Conservation (phyloP, 1,284 basidiomycete species). For the Ceratobasidium sp. region DNA sequence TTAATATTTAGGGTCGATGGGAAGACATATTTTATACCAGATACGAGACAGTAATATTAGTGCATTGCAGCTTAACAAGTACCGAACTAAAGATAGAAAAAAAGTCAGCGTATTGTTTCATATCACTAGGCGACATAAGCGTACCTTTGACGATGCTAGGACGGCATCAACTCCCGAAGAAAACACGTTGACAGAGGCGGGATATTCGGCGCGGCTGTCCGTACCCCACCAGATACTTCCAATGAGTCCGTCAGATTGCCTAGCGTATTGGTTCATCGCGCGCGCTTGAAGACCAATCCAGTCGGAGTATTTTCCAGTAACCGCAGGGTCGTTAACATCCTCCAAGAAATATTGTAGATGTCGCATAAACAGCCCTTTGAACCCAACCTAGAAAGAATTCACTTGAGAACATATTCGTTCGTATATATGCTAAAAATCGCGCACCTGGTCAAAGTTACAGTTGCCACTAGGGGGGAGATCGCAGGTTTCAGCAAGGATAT, state of each 20-base stretch:
- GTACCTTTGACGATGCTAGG: slow-evolving; percentile 9
- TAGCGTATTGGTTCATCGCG: slow-evolving; percentile 20
- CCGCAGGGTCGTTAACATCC: neutral
- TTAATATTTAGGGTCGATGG: too few relatives aligned
- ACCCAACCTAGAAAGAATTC: neutral
- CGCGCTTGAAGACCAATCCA: slow-evolving; percentile 27
- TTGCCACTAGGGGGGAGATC: slow-evolving; percentile 7
- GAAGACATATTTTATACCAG: too few relatives aligned
- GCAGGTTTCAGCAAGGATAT: slow-evolving; percentile 10
- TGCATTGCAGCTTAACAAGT: slow-evolving; percentile 4
- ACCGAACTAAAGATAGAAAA: neutral
- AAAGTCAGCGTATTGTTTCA: neutral
- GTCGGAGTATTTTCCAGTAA: slow-evolving; percentile 27
- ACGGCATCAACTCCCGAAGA: slow-evolving; percentile 21
- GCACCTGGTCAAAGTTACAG: slow-evolving; percentile 10
- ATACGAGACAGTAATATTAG: neutral
- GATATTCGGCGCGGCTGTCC: neutral
- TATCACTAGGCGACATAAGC: neutral
- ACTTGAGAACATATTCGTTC: neutral
- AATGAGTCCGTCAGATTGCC: slow-evolving; percentile 14
- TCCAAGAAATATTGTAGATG: slow-evolving; percentile 26
- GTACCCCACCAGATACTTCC: slow-evolving; percentile 28
- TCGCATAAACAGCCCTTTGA: slow-evolving; percentile 19
- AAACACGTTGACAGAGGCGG: slow-evolving; percentile 12
- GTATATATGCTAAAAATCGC: neutral